Conservation (phyloP, 176 grass and related monocot species). For the Triticum urartu region DNA sequence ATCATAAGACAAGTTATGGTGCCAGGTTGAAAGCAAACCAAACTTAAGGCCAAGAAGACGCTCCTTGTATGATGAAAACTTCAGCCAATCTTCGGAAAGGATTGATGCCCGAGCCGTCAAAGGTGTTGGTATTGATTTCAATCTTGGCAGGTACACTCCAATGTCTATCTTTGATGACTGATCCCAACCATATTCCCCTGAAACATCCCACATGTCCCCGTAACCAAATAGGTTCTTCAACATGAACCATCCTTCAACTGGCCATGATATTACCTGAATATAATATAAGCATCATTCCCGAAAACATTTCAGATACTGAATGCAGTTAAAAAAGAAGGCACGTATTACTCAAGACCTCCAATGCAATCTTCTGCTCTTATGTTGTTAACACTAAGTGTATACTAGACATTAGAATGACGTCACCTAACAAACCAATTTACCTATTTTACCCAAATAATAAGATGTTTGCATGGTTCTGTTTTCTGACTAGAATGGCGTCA, state of each 20-base stretch:
- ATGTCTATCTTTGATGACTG: conserved; percentile 47
- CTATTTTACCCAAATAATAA: neutral
- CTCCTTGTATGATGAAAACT: conserved; percentile 79
- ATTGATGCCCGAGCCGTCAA: conserved; percentile 50
- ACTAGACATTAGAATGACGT: neutral
- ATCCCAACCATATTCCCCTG: conserved; percentile 57
- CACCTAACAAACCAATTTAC: neutral
- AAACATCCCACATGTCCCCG: conserved; percentile 77
- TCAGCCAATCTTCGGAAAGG: conserved; percentile 59
- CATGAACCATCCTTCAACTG: conserved; percentile 59
- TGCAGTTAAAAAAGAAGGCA: neutral
- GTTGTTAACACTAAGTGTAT: neutral
- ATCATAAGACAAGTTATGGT: conserved; percentile 68
- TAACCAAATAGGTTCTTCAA: conserved; percentile 67
- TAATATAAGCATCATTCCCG: neutral
- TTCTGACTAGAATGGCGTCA: neutral
- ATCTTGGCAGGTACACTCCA: conserved; percentile 59
- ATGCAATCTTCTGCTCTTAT: conserved; percentile 24
- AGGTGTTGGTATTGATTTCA: conserved; percentile 55
- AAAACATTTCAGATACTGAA: conserved; percentile 6
- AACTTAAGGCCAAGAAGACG: conserved; percentile 51
- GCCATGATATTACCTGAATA: conserved; percentile 51
- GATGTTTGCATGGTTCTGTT: neutral
- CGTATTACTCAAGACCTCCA: neutral
- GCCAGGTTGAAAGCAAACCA: conserved; percentile 58